phyloP scores from a whole-genome alignment of 805 yeast species.

The Groenewaldozyma tartarivorans region DNA sequence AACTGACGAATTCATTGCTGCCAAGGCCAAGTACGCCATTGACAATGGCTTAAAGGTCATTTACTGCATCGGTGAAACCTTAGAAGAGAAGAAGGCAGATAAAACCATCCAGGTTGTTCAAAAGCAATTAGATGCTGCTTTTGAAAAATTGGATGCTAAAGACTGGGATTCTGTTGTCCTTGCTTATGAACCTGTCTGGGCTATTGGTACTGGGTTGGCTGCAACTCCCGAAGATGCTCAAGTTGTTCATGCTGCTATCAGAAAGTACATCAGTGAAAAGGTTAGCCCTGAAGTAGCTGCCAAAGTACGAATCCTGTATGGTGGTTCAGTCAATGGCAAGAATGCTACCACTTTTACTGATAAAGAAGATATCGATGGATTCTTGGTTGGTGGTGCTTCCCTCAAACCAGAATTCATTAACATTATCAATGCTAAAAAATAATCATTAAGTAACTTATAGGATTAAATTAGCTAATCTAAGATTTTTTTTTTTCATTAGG shows the following conservation, averaged over 20 bases:
- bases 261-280: conserved; percentile 68
- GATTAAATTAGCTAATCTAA: too few species aligned
- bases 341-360: conserved; percentile 85
- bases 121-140: conserved; percentile 84
- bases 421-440: conserved; percentile 63
- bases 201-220: conserved; percentile 98
- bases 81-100: conserved; percentile 88
- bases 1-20: conserved; percentile 82
- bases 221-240: conserved; percentile 98
- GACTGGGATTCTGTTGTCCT: conserved; percentile 92
- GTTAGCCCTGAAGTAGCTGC: conserved; percentile 74
- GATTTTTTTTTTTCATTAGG: too few species aligned
- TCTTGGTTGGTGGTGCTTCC: conserved; percentile 99
- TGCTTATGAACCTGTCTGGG: conserved; percentile 99
- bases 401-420: conserved; percentile 96
- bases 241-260: conserved; percentile 81
- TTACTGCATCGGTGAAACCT: conserved; percentile 95
- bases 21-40: conserved; percentile 88
- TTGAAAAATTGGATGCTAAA: conserved; percentile 48
- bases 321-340: conserved; percentile 96
- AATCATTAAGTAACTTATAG: neutral
- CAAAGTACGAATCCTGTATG: conserved; percentile 83
- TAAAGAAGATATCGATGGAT: conserved; percentile 92
- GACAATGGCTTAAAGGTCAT: conserved; percentile 85
- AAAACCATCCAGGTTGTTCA: conserved; percentile 77